phyloP scores from a whole-genome alignment of 1,139 yeast species.

The Hemisphaericaspora xylofermentans region DNA sequence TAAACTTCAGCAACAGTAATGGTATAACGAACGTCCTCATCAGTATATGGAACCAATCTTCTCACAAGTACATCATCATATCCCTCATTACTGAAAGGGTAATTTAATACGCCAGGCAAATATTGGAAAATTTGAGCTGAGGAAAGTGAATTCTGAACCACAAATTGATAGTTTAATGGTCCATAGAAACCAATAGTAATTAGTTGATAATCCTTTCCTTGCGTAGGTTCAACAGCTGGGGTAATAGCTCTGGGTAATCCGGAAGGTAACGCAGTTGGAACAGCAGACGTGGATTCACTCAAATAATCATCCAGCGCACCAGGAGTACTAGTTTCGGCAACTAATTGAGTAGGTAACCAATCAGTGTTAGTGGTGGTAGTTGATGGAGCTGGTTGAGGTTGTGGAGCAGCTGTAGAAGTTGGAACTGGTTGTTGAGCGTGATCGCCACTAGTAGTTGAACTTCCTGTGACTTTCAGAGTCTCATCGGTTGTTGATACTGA shows the following conservation, averaged over 20 bases:
- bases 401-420: conserved; percentile 6
- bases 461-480: too few relatives aligned
- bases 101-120: conserved; percentile 56
- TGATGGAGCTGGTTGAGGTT: conserved; percentile 6
- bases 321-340: conserved; percentile 36
- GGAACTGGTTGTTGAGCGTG: conserved; percentile 8
- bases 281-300: conserved; percentile 31
- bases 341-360: conserved; percentile 54
- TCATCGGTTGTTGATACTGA: too few relatives aligned
- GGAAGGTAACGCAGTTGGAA: conserved; percentile 32
- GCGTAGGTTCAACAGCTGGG: conserved; percentile 45
- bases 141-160: conserved; percentile 61
- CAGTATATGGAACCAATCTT: conserved; percentile 64
- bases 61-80: conserved; percentile 49
- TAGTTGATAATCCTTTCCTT: conserved; percentile 51
- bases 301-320: conserved; percentile 21
- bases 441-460: background rate
- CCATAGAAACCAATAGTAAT: conserved; percentile 71
- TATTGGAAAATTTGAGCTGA: conserved; percentile 77
- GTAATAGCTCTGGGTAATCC: conserved; percentile 71
- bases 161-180: conserved; percentile 69
- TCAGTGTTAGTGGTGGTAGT: conserved; percentile 15
- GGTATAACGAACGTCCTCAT: conserved; percentile 51
- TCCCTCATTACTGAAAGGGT: conserved; percentile 45
- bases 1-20: conserved; percentile 78